phyloP scores from a whole-genome alignment of 1,284 basidiomycete species.

The Ustilago tritici region DNA sequence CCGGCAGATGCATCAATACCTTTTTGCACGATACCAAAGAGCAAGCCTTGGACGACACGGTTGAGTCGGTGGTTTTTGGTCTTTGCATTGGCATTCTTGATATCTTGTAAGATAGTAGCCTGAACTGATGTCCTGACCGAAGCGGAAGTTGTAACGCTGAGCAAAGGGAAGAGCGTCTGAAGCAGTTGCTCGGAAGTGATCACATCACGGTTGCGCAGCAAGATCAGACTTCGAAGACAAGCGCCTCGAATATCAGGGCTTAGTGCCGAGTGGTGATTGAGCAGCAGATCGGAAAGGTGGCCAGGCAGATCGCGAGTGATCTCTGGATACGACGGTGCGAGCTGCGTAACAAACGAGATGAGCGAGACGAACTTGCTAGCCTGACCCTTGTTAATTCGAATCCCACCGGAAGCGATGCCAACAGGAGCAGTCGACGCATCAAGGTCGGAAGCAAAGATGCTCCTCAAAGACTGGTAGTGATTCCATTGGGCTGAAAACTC shows the following conservation, averaged over 20 bases:
- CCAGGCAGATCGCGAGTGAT: constrained; percentile 57
- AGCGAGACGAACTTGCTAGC: constrained; percentile 61
- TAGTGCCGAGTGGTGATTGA: constrained; percentile 65
- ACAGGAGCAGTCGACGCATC: constrained; percentile 27
- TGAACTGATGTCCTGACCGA: constrained; percentile 86
- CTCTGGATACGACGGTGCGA: constrained; percentile 69
- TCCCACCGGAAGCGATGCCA: constrained; percentile 23
- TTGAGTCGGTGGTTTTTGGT: constrained; percentile 96
- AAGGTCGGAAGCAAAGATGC: constrained; percentile 76
- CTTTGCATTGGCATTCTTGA: constrained; percentile 88
- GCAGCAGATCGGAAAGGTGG: constrained; percentile 61
- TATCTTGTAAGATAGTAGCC: constrained; percentile 95
- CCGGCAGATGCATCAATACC: constrained; percentile 74
- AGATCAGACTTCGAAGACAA: constrained; percentile 72
- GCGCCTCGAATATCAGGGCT: constrained; percentile 61
- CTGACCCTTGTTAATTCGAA: constrained; percentile 60
- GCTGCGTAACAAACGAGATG: constrained; percentile 74
- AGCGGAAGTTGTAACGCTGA: constrained; percentile 85
- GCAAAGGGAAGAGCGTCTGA: constrained; percentile 89
- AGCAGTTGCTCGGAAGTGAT: constrained; percentile 93
- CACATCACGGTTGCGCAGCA: constrained; percentile 91
- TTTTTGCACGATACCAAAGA: constrained; percentile 94
- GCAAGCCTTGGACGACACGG: constrained; percentile 92
- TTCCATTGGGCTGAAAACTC: constrained; percentile 99
- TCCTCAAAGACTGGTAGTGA: constrained; percentile 87